Conservation (phyloP, 345 rosid species). For the Nasturtium officinale region DNA sequence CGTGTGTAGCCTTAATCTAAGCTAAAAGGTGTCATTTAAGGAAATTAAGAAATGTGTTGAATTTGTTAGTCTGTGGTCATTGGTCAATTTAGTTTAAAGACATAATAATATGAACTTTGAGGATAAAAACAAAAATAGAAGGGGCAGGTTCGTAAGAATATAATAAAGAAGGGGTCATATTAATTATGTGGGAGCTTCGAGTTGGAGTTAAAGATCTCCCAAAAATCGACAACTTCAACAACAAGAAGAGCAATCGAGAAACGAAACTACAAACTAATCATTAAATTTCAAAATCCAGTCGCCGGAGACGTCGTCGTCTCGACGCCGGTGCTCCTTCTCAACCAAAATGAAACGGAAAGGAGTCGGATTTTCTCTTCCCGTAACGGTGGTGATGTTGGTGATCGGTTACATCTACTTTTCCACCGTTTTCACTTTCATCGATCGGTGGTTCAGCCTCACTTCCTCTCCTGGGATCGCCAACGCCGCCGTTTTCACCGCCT, state of each 20-base stretch:
- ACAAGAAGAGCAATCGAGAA: constrained; percentile 26
- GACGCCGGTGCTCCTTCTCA: constrained; percentile 68
- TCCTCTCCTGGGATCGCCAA: constrained; percentile 82
- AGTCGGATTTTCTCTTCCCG: constrained; percentile 64
- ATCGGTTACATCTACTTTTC: constrained; percentile 68
- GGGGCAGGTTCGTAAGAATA: constrained; percentile 15
- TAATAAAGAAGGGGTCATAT: constrained; percentile 4
- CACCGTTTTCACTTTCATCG: constrained; percentile 79
- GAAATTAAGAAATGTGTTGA: not conserved
- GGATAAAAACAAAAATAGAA: not conserved
- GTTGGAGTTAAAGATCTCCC: constrained; percentile 23
- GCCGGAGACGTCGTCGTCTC: constrained; percentile 70
- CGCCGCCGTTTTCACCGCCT: constrained; percentile 66
- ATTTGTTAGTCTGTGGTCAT: not conserved
- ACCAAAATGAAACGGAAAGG: constrained; percentile 55
- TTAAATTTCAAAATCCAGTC: not conserved
- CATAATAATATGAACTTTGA: not conserved
- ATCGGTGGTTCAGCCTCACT: constrained; percentile 84
- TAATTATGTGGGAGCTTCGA: constrained; percentile 29
- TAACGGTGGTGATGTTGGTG: constrained; percentile 62
- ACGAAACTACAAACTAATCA: not conserved
- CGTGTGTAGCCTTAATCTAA: not conserved
- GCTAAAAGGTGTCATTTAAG: not conserved
- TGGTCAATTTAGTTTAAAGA: not conserved
- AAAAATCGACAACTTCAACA: constrained; percentile 31